Conservation (phyloP, 352 stramenopile genomes). For the Bremia lactucae region DNA sequence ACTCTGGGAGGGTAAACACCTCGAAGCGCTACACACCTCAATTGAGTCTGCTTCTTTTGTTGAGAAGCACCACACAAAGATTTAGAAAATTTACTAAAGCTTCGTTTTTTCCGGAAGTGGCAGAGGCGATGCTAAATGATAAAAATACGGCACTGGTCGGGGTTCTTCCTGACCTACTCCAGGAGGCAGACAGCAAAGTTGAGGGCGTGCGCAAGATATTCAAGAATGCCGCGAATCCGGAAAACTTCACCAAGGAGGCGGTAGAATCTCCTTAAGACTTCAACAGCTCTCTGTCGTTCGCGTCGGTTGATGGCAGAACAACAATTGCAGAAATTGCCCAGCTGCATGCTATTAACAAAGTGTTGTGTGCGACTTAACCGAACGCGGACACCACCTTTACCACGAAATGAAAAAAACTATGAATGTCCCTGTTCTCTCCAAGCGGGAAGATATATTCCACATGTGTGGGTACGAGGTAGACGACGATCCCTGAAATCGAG, state of each 20-base stretch:
- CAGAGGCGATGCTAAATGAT: not conserved
- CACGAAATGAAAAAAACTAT: no score
- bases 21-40: no score
- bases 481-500: no score
- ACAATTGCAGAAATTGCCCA: not conserved
- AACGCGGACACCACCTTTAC: no score
- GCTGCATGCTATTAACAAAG: not conserved
- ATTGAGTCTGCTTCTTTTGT: not conserved
- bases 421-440: no score
- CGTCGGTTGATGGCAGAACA: not conserved
- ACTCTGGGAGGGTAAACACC: no score
- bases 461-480: no score
- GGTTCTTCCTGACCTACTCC: not conserved
- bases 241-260: not conserved
- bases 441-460: no score
- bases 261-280: not conserved
- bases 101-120: not conserved
- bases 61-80: not conserved
- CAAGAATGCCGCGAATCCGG: not conserved
- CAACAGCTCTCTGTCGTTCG: not conserved
- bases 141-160: not conserved
- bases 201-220: not conserved
- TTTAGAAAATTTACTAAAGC: not conserved
- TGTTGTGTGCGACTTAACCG: not conserved
- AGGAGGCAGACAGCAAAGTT: not conserved